phyloP scores from a whole-genome alignment of 1,139 yeast species.

The Candida dubliniensis region DNA sequence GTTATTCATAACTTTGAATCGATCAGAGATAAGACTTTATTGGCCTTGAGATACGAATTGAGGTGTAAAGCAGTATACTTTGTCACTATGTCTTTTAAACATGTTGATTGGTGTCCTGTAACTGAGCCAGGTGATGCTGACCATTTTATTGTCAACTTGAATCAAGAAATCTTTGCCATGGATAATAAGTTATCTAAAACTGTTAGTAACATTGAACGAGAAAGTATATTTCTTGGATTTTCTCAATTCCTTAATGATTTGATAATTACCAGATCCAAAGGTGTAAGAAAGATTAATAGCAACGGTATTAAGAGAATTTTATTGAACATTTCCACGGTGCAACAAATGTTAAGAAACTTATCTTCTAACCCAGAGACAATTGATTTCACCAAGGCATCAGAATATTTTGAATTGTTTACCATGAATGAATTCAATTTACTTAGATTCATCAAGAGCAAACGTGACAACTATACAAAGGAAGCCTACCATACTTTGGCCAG shows the following conservation, averaged over 20 bases:
- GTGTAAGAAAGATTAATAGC: conserved; percentile 55
- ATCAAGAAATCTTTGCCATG: conserved; percentile 54
- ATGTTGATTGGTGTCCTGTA: conserved; percentile 44
- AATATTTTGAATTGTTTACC: conserved; percentile 59
- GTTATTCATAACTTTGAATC: conserved; percentile 45
- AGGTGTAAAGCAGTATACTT: conserved; percentile 62
- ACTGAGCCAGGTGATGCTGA: conserved; percentile 67
- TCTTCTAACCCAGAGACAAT: conserved; percentile 58
- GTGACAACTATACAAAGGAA: conserved; percentile 18
- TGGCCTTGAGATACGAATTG: conserved; percentile 65
- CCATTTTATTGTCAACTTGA: conserved; percentile 57
- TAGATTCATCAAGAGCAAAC: conserved; percentile 22
- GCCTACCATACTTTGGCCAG: conserved; percentile 40
- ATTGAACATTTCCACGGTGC: conserved; percentile 69
- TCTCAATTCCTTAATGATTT: conserved; percentile 57
- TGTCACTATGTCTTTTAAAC: conserved; percentile 48
- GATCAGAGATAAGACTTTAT: conserved; percentile 49
- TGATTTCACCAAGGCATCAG: conserved; percentile 55
- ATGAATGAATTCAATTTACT: conserved; percentile 38
- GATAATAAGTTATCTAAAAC: conserved; percentile 42
- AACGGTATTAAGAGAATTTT: conserved; percentile 69
- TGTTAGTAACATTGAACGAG: conserved; percentile 28
- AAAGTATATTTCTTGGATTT: conserved; percentile 51
- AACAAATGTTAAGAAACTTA: conserved; percentile 71
- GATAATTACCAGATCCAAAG: conserved; percentile 59